Percentiles rank a stretch among this genome's conserved stretches.
These are phyloP conservation scores for Ilyonectria destructans DNA, from an alignment of 2,329 filamentous ascomycete species.

Conservation along the genomic window DNA sequence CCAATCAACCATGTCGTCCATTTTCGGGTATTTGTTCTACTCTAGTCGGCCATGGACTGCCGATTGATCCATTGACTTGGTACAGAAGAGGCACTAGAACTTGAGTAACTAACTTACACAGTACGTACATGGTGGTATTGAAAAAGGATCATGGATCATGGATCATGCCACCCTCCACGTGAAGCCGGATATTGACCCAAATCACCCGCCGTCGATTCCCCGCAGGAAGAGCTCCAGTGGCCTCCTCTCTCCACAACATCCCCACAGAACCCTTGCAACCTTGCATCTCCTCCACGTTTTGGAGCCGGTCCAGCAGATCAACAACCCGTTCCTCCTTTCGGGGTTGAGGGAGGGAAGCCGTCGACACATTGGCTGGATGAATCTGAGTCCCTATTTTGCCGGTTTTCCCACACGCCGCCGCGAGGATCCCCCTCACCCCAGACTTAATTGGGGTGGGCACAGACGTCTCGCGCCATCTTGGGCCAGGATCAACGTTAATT, in stretches of 20 bases:
- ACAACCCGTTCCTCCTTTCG: conserved; percentile 33
- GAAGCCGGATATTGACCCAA: conserved; percentile 30
- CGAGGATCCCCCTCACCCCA: conserved; percentile 28
- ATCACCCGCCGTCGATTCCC: conserved; percentile 12
- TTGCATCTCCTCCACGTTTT: conserved; percentile 42
- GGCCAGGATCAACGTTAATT: conserved; percentile 6
- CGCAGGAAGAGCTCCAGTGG: not conserved
- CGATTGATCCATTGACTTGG: not conserved
- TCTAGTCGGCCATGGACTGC: not conserved
- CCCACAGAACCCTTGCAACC: conserved; percentile 32
- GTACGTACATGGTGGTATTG: not conserved
- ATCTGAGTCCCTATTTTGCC: conserved; percentile 46
- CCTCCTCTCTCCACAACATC: conserved; percentile 6
- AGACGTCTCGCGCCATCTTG: conserved; percentile 18
- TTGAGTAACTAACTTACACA: not conserved
- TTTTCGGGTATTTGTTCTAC: not conserved
- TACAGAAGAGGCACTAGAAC: not conserved
- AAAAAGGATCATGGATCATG: conserved; percentile 7
- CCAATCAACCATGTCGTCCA: not conserved
- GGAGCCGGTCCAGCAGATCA: conserved; percentile 32
- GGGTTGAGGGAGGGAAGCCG: conserved; percentile 31
- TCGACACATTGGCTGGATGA: conserved; percentile 45
- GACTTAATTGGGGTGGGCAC: not conserved
- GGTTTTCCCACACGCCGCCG: conserved; percentile 41
- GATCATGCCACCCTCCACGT: conserved; percentile 29